Evolutionary conservation across 352 stramenopile species (phyloP).

Genomic region (Globisporangium radiosum): DNA sequence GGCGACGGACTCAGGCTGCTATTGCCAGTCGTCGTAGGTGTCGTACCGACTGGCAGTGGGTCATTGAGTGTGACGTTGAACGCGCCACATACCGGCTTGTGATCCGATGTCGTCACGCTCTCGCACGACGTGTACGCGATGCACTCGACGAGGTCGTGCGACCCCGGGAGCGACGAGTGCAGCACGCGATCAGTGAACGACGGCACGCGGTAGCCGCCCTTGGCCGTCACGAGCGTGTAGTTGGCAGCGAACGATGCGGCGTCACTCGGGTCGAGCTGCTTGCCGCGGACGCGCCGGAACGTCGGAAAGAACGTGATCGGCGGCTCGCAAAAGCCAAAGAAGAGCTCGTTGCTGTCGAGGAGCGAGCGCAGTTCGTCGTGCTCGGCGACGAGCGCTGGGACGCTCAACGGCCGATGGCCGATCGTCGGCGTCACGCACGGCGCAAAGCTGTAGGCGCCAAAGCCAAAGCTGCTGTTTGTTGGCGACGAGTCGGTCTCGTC

Average conservation of each 20-base stretch:
- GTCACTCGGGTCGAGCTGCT: conserved; percentile 29
- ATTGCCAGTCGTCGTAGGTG: conserved; percentile 3
- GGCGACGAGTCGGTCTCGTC: conserved; percentile 19
- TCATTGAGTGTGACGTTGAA: conserved; percentile 44
- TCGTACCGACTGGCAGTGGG: conserved; percentile 4
- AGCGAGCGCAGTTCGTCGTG: conserved; percentile 71
- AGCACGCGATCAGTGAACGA: conserved; percentile 89
- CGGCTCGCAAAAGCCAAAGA: conserved; percentile 71
- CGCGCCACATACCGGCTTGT: conserved; percentile 72
- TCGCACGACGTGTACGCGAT: conserved; percentile 79
- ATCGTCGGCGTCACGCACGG: conserved; percentile 43
- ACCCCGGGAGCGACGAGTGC: conserved; percentile 64
- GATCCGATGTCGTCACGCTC: conserved; percentile 63
- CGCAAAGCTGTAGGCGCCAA: conserved; percentile 22
- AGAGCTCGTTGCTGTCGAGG: conserved; percentile 61
- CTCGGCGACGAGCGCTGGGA: conserved; percentile 40
- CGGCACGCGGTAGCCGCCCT: conserved; percentile 67
- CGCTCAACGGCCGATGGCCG: conserved; percentile 12
- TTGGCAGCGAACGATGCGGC: conserved; percentile 33
- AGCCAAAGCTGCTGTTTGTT: conserved; percentile 14
- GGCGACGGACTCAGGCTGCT: conserved; percentile 10
- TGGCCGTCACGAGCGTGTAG: conserved; percentile 53
- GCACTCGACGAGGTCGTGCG: conserved; percentile 42
- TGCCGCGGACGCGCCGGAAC: conserved; percentile 63
- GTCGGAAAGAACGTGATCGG: conserved; percentile 71